Conservation (phyloP, 129 eudicot genomes). For the Ambrosia artemisiifolia region DNA sequence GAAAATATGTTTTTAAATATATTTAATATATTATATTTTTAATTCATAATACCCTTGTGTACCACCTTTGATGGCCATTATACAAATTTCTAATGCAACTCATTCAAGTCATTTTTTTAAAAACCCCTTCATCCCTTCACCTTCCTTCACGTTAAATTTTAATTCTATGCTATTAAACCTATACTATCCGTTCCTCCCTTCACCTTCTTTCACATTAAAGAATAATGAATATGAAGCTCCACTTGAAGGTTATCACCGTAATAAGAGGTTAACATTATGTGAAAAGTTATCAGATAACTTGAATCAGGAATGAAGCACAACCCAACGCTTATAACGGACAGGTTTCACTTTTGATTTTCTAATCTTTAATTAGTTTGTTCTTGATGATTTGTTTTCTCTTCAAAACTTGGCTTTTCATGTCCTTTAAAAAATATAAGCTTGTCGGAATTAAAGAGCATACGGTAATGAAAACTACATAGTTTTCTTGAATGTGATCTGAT, state of each 20-base stretch:
- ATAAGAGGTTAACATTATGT: neutral
- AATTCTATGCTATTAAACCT: no score
- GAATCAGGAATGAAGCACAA: neutral
- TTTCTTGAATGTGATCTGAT: slow-evolving; percentile 6
- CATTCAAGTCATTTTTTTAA: no score
- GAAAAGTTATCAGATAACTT: neutral
- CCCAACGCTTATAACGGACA: neutral
- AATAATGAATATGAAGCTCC: neutral
- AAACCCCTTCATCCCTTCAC: no score
- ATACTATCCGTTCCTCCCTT: no score
- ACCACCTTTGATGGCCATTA: no score
- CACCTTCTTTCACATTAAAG: no score
- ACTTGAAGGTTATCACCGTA: neutral
- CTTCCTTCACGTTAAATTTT: no score
- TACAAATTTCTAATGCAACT: no score
- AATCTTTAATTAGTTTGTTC: neutral
- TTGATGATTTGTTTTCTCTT: slow-evolving; percentile 16
- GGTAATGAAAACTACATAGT: neutral
- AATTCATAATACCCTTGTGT: no score
- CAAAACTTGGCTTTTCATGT: slow-evolving; percentile 3
- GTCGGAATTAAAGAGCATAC: neutral
- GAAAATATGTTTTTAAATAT: no score
- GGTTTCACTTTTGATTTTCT: slow-evolving; percentile 7
- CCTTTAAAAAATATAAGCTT: neutral
- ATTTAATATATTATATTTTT: no score